phyloP scores from a whole-genome alignment of 129 eudicot species.

The Arctium minus region DNA sequence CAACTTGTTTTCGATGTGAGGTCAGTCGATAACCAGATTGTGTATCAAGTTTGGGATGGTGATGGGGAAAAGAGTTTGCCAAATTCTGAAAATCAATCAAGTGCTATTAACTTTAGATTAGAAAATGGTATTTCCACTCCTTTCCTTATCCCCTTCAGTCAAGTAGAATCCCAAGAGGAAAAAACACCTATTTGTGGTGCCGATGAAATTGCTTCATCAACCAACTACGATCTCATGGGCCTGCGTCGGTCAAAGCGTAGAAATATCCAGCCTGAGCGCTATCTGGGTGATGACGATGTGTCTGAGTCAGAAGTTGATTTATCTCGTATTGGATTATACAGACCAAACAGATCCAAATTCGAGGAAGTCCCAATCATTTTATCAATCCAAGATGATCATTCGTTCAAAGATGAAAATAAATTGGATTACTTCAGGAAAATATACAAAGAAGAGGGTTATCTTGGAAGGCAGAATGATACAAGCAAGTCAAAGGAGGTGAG shows the following conservation, averaged over 20 bases:
- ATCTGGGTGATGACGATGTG: constrained; percentile 57
- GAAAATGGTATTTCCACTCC: constrained; percentile 58
- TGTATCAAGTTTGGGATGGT: constrained; percentile 70
- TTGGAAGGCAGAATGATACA: constrained; percentile 27
- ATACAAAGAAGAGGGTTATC: constrained; percentile 29
- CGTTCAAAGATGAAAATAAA: constrained; percentile 36
- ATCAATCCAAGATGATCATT: constrained; percentile 72
- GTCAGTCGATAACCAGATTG: constrained; percentile 52
- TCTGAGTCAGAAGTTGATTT: constrained; percentile 61
- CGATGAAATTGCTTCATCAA: constrained; percentile 27
- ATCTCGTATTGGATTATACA: constrained; percentile 50
- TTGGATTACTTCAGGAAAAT: constrained; percentile 29
- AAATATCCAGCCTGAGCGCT: constrained; percentile 69
- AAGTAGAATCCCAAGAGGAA: constrained; percentile 17
- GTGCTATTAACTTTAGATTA: constrained; percentile 55
- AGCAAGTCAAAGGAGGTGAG: constrained; percentile 33
- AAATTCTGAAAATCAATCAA: constrained; percentile 28
- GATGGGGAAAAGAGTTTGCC: constrained; percentile 24
- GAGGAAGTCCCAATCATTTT: constrained; percentile 63
- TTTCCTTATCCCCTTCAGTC: constrained; percentile 35
- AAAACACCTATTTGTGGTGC: constrained; percentile 13
- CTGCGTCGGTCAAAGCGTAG: constrained; percentile 82
- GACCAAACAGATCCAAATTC: constrained; percentile 42
- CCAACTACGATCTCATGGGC: constrained; percentile 35
- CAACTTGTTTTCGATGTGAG: constrained; percentile 64